Base-by-base conservation (phyloP, 179 eudicot genomes). In the Camellia oleifera region DNA sequence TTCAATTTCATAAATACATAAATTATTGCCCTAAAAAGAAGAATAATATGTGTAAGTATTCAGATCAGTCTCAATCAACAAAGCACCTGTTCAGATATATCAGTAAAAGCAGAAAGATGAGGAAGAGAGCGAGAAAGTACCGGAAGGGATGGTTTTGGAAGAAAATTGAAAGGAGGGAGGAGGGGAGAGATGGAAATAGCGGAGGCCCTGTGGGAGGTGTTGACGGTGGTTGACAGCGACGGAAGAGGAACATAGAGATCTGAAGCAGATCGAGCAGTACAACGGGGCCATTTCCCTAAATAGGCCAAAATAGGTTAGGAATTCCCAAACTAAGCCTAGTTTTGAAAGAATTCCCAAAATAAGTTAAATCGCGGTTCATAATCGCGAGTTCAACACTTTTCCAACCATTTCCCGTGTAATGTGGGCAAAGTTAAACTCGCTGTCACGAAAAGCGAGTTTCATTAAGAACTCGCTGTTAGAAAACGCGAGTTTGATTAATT, bases 221-320 rank as follows among this genome's bases (percentile, higher is more conserved):
- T 18, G 79, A 78, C 77, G 72, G 76, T 82, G 68, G 20, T 80
- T 17, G 82, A 80, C 10, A 72, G 87, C 57, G 66, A 82, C 76
- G 78, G 88, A 52, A 62, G 85, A 77, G 14, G 67, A 83, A 60
- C 75, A 66, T 62, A 87, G 77, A 48, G 91, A 90, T 86, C 85
- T 81, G 61, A 87, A 76, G 42, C 78, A 75, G 57, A 85, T 77
- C 76, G 82, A 82, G 14, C 91, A 93, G 32, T 78, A 70, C 23
- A 90, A 63, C 40, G 40, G n/a, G n/a, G n/a, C n/a, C n/a, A n/a
- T n/a, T n/a, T n/a, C n/a, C n/a, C n/a, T n/a, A n/a, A n/a, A n/a
- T n/a, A n/a, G n/a, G n/a, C n/a, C n/a, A n/a, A n/a, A n/a, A n/a
- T n/a, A n/a, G n/a, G n/a, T n/a, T n/a, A n/a, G n/a, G n/a, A n/a